Percentiles rank a stretch among this genome's conserved stretches.
These are phyloP conservation scores for Atkinsonella hypoxylon DNA, from an alignment of 2,329 filamentous ascomycete species.

Conservation along the genomic window DNA sequence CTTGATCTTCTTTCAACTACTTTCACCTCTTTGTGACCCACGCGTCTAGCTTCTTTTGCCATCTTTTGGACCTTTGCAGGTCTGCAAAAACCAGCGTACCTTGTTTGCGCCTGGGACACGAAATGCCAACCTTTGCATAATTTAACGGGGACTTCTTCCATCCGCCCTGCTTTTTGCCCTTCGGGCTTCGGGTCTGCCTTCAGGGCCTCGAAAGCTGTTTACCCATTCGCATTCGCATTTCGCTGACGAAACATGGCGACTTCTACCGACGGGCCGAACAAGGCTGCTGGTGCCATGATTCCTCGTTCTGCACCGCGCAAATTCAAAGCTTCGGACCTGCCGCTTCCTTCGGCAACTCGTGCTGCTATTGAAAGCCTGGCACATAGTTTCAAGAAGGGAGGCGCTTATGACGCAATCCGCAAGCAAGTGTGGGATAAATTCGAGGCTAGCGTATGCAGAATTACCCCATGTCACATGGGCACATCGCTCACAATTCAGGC, in stretches of 20 bases:
- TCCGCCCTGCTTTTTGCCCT: neutral
- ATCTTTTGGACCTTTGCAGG: neutral
- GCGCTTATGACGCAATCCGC: conserved; percentile 66
- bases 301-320: conserved; percentile 25
- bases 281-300: conserved; percentile 10
- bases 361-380: conserved; percentile 62
- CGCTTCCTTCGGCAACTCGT: conserved; percentile 59
- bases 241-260: conserved; percentile 14
- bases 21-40: neutral
- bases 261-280: conserved; percentile 13
- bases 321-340: conserved; percentile 64
- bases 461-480: neutral
- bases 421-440: conserved; percentile 70
- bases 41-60: neutral
- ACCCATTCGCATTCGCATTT: neutral
- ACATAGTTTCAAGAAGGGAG: conserved; percentile 79
- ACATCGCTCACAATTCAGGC: conserved; percentile 3
- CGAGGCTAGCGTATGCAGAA: conserved; percentile 47
- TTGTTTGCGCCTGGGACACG: neutral
- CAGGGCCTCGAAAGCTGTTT: neutral
- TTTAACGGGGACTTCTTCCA: neutral
- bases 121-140: conserved; percentile 2
- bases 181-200: neutral
- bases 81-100: neutral
- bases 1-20: neutral